A percentile compares a stretch with the other conserved stretches of the same genome.
Evolutionary conservation across 2,329 filamentous ascomycete species (phyloP).

Genomic region (Penicillium sp.): DNA sequence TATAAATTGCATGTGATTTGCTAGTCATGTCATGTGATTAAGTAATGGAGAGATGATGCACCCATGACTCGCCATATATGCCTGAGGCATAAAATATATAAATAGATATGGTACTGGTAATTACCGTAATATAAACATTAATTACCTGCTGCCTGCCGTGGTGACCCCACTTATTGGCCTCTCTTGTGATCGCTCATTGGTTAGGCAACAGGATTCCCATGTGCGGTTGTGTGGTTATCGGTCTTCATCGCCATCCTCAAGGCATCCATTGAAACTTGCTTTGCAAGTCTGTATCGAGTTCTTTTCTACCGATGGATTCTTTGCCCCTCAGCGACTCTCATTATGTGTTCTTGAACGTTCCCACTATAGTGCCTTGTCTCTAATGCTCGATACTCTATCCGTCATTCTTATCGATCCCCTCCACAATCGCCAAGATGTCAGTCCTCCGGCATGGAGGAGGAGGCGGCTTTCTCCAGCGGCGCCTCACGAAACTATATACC

Average conservation of each 20-base stretch:
- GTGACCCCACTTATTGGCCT: conserved; percentile 17
- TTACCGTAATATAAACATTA: neutral
- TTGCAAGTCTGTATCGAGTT: conserved; percentile 5
- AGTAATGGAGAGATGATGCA: too few relatives aligned
- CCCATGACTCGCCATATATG: neutral
- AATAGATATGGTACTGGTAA: neutral
- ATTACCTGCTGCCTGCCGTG: conserved; percentile 34
- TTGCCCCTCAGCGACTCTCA: conserved; percentile 9
- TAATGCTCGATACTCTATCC: conserved; percentile 17
- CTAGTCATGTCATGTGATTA: too few relatives aligned
- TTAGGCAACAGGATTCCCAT: conserved; percentile 45
- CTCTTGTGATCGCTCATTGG: conserved; percentile 31
- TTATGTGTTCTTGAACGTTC: conserved; percentile 15
- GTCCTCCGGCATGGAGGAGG: conserved; percentile 45
- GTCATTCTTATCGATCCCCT: conserved; percentile 15
- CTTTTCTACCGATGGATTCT: conserved; percentile 10
- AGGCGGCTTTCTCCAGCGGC: conserved; percentile 44
- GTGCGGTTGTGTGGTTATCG: conserved; percentile 28
- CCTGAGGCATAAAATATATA: neutral
- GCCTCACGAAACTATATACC: conserved; percentile 60
- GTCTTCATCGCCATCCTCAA: conserved; percentile 19
- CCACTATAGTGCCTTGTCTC: conserved; percentile 8
- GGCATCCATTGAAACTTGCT: conserved; percentile 19
- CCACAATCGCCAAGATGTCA: conserved; percentile 41
- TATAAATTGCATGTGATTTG: too few relatives aligned